These are phyloP conservation scores for Lasiodiplodia citricola DNA, from an alignment of 2,329 filamentous ascomycete genomes.

Conservation along the genomic window DNA sequence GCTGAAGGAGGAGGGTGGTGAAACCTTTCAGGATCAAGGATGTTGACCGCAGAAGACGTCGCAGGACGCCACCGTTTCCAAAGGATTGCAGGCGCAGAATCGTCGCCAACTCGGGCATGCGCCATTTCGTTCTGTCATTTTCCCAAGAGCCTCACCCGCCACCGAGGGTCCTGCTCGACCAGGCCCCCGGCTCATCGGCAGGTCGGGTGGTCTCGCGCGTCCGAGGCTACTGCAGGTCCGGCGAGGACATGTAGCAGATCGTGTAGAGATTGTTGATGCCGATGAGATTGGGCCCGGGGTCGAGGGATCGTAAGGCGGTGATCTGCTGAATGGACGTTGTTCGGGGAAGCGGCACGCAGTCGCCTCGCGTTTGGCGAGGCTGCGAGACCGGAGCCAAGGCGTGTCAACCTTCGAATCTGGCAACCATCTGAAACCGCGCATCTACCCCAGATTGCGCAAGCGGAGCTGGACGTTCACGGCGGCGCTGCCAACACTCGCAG, in stretches of 20 bases:
- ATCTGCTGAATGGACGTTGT: constrained; percentile 19
- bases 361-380: constrained; percentile 21
- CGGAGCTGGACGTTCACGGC: too few relatives aligned
- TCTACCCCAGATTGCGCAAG: constrained; percentile 28
- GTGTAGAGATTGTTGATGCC: constrained; percentile 12
- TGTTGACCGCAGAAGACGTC: constrained; percentile 15
- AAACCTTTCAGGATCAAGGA: constrained; percentile 22
- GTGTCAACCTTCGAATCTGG: constrained; percentile 10
- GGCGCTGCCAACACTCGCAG: constrained; percentile 1
- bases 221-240: constrained; percentile 27
- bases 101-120: constrained; percentile 25
- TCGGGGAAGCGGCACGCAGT: constrained; percentile 23
- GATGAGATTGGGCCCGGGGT: constrained; percentile 5
- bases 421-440: constrained; percentile 25
- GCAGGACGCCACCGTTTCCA: constrained; percentile 24
- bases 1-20: constrained; percentile 23
- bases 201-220: constrained; percentile 15
- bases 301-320: constrained; percentile 6
- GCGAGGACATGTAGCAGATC: constrained; percentile 2
- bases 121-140: constrained; percentile 23
- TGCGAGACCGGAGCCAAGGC: constrained; percentile 14
- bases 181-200: constrained; percentile 15
- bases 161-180: constrained; percentile 13
- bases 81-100: constrained; percentile 25
- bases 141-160: constrained; percentile 5